These are phyloP conservation scores for Gypsophila paniculata DNA, from an alignment of 179 eudicot species.

Conservation along the genomic window DNA sequence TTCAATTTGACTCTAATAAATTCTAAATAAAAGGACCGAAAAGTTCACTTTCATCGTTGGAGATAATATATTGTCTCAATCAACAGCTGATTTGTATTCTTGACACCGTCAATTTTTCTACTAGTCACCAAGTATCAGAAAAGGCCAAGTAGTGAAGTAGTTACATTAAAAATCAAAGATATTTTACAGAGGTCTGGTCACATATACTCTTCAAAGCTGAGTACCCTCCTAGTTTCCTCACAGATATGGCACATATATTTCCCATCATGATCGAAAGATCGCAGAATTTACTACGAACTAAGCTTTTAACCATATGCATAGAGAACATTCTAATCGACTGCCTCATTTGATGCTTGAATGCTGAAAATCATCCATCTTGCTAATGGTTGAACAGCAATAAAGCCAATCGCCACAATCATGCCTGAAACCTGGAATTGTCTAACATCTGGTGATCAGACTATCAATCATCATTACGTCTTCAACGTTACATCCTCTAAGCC, in stretches of 20 bases:
- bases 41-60: too few species aligned
- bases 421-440: too few species aligned
- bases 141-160: too few species aligned
- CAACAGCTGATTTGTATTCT: too few species aligned
- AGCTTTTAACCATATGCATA: neutral
- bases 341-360: neutral
- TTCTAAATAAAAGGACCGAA: too few species aligned
- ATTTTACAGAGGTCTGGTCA: neutral
- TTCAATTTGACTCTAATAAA: too few species aligned
- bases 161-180: neutral
- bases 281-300: neutral
- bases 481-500: too few species aligned
- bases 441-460: too few species aligned
- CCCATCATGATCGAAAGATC: neutral
- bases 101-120: neutral
- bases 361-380: neutral
- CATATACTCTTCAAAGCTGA: neutral
- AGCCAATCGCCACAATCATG: neutral
- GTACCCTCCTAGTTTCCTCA: neutral
- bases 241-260: neutral
- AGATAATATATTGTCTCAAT: too few species aligned
- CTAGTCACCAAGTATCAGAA: neutral
- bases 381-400: neutral
- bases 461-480: too few species aligned
- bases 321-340: neutral